Percentiles rank a stretch among this genome's conserved stretches.
Conservation (phyloP, 2,329 filamentous ascomycete genomes). For the Calycina herbarum region DNA sequence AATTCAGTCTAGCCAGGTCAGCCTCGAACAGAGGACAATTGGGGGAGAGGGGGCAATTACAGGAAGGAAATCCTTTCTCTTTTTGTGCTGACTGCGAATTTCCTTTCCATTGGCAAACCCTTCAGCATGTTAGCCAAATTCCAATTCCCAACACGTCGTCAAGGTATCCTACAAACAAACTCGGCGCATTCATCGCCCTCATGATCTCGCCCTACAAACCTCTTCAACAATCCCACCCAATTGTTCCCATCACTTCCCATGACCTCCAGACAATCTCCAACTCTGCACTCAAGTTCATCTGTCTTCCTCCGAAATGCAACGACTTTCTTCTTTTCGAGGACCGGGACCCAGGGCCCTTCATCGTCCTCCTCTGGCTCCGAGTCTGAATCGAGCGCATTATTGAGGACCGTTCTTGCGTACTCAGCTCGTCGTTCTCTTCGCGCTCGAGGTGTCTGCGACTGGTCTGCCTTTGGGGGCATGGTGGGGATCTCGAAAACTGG, state of each 20-base stretch:
- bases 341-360: conserved; percentile 76
- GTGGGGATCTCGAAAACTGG: conserved; percentile 7
- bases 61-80: conserved; percentile 74
- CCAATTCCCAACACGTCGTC: not conserved
- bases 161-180: conserved; percentile 63
- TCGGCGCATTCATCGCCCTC: conserved; percentile 77
- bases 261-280: conserved; percentile 86
- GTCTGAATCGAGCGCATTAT: conserved; percentile 18
- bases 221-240: conserved; percentile 88
- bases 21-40: conserved; percentile 18
- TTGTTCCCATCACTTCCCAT: conserved; percentile 76
- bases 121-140: conserved; percentile 16
- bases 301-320: conserved; percentile 69
- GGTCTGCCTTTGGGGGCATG: conserved; percentile 33
- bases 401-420: conserved; percentile 44
- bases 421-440: conserved; percentile 35
- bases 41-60: conserved; percentile 43
- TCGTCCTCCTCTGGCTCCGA: conserved; percentile 41
- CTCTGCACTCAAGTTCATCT: conserved; percentile 74
- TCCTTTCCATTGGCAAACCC: conserved; percentile 92
- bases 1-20: conserved; percentile 70
- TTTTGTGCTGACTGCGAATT: conserved; percentile 79
- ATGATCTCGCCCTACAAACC: conserved; percentile 73
- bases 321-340: conserved; percentile 65
- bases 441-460: conserved; percentile 20